These are phyloP conservation scores for Cicer yamashitae DNA, from an alignment of 306 rosid genomes.

Conservation along the genomic window DNA sequence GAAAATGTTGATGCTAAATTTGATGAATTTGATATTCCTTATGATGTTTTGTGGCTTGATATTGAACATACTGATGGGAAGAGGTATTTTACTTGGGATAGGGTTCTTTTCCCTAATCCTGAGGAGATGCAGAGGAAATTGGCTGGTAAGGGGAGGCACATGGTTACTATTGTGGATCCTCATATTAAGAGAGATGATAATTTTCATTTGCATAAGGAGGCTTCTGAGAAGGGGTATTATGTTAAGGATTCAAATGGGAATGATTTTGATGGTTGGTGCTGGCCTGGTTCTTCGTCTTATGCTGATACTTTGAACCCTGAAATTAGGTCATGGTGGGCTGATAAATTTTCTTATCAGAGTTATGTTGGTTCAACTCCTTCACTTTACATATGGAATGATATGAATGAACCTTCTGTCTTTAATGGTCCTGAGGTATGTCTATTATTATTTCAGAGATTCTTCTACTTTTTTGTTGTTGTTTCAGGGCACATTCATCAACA, in stretches of 20 bases:
- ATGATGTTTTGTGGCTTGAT: slow-evolving; percentile 98
- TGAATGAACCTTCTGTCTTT: slow-evolving; percentile 98
- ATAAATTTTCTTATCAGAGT: slow-evolving; percentile 67
- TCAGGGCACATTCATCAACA: slow-evolving; percentile 10
- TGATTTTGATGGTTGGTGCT: slow-evolving; percentile 96
- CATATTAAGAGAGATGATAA: slow-evolving; percentile 87
- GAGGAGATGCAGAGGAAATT: slow-evolving; percentile 95
- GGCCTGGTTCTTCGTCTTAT: slow-evolving; percentile 98
- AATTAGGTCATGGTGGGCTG: slow-evolving; percentile 93
- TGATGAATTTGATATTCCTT: slow-evolving; percentile 89
- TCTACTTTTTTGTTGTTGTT: background rate
- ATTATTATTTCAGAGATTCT: slow-evolving; percentile 28
- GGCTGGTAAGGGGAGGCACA: slow-evolving; percentile 79
- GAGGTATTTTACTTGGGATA: slow-evolving; percentile 95
- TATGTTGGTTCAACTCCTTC: slow-evolving; percentile 95
- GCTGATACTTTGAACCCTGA: slow-evolving; percentile 74
- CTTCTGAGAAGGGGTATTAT: slow-evolving; percentile 78
- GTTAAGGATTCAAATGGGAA: slow-evolving; percentile 88
- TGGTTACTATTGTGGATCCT: slow-evolving; percentile 97
- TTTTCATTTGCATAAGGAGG: slow-evolving; percentile 78
- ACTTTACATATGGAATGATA: slow-evolving; percentile 94
- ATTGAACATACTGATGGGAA: slow-evolving; percentile 94
- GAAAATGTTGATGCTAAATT: slow-evolving; percentile 85
- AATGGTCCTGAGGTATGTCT: slow-evolving; percentile 94
- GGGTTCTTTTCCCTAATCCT: slow-evolving; percentile 77